A percentile compares a stretch with the other conserved stretches of the same genome.
Evolutionary conservation across 768 basidiomycete species (phyloP).

Genomic region (Leccinum pellstonianum): DNA sequence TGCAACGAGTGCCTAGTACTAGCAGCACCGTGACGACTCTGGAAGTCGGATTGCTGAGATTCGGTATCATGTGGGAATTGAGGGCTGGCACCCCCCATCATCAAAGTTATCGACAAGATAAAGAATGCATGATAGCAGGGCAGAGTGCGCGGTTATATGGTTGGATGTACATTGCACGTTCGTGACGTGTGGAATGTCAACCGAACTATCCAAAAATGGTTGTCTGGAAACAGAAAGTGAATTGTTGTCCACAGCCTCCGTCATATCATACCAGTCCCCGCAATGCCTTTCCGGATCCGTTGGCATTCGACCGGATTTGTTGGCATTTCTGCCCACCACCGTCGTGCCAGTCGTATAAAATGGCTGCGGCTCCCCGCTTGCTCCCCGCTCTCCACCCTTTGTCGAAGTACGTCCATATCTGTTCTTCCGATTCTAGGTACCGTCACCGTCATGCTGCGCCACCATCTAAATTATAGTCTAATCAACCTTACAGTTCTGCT

Average conservation of each 20-base stretch:
- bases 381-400: not conserved
- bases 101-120: constrained; percentile 6
- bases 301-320: not conserved
- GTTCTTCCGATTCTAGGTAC: not conserved
- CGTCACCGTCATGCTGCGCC: not conserved
- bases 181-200: constrained; percentile 15
- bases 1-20: constrained; percentile 6
- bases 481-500: not conserved
- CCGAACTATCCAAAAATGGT: constrained; percentile 12
- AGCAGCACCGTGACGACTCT: not conserved
- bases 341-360: not conserved
- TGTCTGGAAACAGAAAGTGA: no score
- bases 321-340: not conserved
- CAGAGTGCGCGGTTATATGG: constrained; percentile 9
- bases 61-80: not conserved
- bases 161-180: constrained; percentile 29
- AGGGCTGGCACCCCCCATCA: not conserved
- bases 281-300: not conserved
- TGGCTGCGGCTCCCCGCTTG: not conserved
- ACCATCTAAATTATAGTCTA: not conserved
- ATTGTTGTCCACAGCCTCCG: no score
- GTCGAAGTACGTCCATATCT: not conserved
- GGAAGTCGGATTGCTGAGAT: not conserved
- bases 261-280: no score
- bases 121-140: constrained; percentile 1